Evolutionary conservation across 768 basidiomycete species (phyloP).

Genomic region (Pisolithus marmoratus): DNA sequence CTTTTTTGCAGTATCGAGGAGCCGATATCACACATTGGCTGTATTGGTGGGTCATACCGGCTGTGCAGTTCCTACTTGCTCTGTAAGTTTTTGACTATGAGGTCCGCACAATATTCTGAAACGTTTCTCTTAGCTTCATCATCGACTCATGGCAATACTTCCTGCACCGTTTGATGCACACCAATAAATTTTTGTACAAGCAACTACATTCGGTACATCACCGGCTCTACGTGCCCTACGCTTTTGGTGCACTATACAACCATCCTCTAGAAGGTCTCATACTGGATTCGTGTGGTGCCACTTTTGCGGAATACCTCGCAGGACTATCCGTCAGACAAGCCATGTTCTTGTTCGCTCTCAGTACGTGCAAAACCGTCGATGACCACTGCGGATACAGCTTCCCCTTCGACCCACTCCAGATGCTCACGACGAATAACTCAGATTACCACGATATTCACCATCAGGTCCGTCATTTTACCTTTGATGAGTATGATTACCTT

Average conservation of each 20-base stretch:
- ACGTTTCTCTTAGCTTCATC: slow-evolving; percentile 54
- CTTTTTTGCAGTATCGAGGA: slow-evolving; percentile 33
- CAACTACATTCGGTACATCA: slow-evolving; percentile 94
- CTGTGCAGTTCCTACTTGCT: slow-evolving; percentile 64
- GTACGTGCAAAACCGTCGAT: slow-evolving; percentile 90
- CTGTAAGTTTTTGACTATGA: slow-evolving; percentile 57
- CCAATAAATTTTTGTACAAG: slow-evolving; percentile 85
- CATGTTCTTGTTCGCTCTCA: slow-evolving; percentile 73
- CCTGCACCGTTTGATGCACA: slow-evolving; percentile 87
- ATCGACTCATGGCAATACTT: slow-evolving; percentile 99
- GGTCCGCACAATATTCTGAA: slow-evolving; percentile 1
- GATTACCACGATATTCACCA: slow-evolving; percentile 99
- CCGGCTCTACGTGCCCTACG: slow-evolving; percentile 93
- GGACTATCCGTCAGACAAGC: slow-evolving; percentile 78
- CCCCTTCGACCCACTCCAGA: slow-evolving; percentile 89
- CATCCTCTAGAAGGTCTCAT: slow-evolving; percentile 93
- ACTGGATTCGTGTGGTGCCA: slow-evolving; percentile 79
- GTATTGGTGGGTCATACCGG: slow-evolving; percentile 94
- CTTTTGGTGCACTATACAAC: slow-evolving; percentile 96
- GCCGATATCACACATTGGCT: slow-evolving; percentile 49
- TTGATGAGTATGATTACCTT: not conserved
- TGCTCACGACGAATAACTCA: slow-evolving; percentile 82
- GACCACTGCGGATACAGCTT: slow-evolving; percentile 91
- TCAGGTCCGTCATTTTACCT: slow-evolving; percentile 48
- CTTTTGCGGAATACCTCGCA: slow-evolving; percentile 63